Base-by-base conservation (phyloP, 768 basidiomycete species). In the Podaxis sp. region DNA sequence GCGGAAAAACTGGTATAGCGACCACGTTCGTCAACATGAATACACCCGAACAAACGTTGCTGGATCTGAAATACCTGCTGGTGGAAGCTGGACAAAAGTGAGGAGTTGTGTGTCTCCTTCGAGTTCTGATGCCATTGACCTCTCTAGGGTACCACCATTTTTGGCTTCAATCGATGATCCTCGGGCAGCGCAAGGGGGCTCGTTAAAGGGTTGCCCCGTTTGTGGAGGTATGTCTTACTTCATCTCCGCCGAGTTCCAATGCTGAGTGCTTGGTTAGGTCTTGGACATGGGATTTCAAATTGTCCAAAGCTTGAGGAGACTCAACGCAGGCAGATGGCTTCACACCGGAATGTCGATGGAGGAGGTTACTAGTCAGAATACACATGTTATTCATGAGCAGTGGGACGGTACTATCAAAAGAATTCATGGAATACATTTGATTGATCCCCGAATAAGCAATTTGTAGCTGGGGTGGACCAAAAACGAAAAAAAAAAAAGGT, bases 11-110 rank as follows among this genome's bases (percentile, higher is more conserved):
- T 0, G 97, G 97, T 55, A 98, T 99, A 59, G 96, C 97, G 35
- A 99, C 97, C 36, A 95, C 97, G 37, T 99, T 99, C 69, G 93
- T 98, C 57, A 98, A 98, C 72, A 96, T 96, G 93, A 92, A 91
- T 69, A 97, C 96, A 1, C 83, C 90, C 0, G 97, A 98, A 70
- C 96, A 98, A 75, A 99, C 97, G 1, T 76, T 99, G 37, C 75
- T 99, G 63, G 97, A 99, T 81, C 78, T 98, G 65, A 99, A 98
- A 73, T 99, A 99, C 71, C 75, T 99, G 50, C 77, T 99, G 57
- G 89, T 96, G 80, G 97, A 98, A 74, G 95, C 95, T 2, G 96
- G 96, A 36, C 97, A 98, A 77, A 96, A 95, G 95, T 96, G 61
- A 54, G 86, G 23, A 18, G 10, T 47, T 48, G 51, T 16, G 32